Evolutionary conservation across 139 green algal genomes (phyloP), one percentile per base, ranked within the genome.

Genomic region (Chlorella ohadii): DNA sequence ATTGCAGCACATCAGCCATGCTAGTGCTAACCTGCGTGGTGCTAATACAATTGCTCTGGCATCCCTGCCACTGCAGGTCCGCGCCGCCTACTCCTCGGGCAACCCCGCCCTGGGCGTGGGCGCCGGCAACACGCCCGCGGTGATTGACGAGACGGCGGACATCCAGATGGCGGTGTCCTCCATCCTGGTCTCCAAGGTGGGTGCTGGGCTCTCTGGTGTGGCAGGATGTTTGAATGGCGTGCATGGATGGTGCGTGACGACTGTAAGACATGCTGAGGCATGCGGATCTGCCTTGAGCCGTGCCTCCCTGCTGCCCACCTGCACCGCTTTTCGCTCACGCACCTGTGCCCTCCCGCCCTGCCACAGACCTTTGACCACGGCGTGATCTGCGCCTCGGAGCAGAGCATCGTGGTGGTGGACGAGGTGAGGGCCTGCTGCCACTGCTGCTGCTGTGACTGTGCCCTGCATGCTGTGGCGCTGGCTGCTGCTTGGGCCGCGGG

Each of bases 301-400:
- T 12, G 3, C 64, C 5, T 38, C 3, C 63, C 63, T 28, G n/a
- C n/a, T n/a, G n/a, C n/a, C n/a, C n/a, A n/a, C n/a, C 63, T 34
- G 4, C 63, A 27, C 63, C 63, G 4, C 27, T 36, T 34, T 25
- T 34, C 63, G 4, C 63, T 25, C 25, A 34, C 22, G 15, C 39
- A 20, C 67, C 34, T 7, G 36, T 31, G n/a, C 34, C 34, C 36
- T n/a, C 2, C 64, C 28, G 23, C 51, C 51, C 15, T 83, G 9
- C 34, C 59, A 59, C 72, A 85, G 85, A 94, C 91, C 34, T 94
- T 94, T 78, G 91, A 94, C 82, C 91, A 94, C 76, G 91, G 91
- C 34, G 91, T 95, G 22, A 95, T 95, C 77, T 95, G 92, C 83
- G 91, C 92, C 51, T 85, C 59, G 5, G 92, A 95, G 88, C 92